phyloP scores from a whole-genome alignment of 495 filamentous ascomycete species.

The Neurospora sp. region DNA sequence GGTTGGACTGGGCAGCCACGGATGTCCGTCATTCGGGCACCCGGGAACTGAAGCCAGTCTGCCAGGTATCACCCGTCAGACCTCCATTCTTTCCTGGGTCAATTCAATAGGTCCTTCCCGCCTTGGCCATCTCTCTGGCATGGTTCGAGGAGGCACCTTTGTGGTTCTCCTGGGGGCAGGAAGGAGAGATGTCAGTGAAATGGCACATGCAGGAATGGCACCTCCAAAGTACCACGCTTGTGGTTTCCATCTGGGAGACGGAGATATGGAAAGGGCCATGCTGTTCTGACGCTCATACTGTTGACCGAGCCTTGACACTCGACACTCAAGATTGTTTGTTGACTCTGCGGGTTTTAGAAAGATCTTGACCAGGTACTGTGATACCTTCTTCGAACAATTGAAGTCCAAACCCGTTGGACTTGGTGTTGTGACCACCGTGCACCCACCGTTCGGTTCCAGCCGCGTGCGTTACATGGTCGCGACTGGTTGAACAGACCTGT shows the following conservation, averaged over 20 bases:
- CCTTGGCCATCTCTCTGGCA: not conserved
- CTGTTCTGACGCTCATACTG: not conserved
- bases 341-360: not conserved
- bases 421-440: not conserved
- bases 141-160: not conserved
- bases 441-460: not conserved
- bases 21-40: not conserved
- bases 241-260: not conserved
- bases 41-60: not conserved
- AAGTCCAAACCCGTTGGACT: not conserved
- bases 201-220: not conserved
- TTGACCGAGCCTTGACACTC: not conserved
- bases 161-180: not conserved
- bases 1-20: not conserved
- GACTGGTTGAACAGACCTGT: not conserved
- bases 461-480: not conserved
- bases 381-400: not conserved
- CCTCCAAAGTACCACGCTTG: not conserved
- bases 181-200: not conserved
- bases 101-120: not conserved
- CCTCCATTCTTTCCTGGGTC: not conserved
- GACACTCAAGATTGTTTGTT: not conserved
- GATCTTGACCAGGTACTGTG: not conserved
- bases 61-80: not conserved
- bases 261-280: not conserved